Percentiles rank a stretch among this genome's conserved stretches.
Conservation (phyloP, 805 yeast genomes). For the Ogataea thermomethanolica region DNA sequence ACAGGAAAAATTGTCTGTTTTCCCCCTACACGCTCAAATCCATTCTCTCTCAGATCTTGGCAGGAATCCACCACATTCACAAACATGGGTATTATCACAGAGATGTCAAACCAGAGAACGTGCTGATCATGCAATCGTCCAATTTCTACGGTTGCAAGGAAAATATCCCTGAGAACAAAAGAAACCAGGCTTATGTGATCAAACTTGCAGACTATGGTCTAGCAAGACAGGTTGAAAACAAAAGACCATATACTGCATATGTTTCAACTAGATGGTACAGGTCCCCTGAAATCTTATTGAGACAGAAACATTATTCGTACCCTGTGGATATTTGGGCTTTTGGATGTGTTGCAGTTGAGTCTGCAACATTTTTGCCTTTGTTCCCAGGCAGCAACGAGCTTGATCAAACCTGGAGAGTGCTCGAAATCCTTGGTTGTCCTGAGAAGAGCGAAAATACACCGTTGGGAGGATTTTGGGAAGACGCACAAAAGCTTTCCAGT, state of each 20-base stretch:
- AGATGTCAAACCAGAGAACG: slow-evolving; percentile 92
- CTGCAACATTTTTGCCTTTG: slow-evolving; percentile 68
- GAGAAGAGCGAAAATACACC: slow-evolving; percentile 35
- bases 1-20: slow-evolving; percentile 51
- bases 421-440: slow-evolving; percentile 75
- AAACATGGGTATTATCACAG: slow-evolving; percentile 68
- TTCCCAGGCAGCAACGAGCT: slow-evolving; percentile 80
- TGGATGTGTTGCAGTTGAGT: slow-evolving; percentile 73
- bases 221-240: slow-evolving; percentile 56
- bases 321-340: slow-evolving; percentile 87
- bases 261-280: slow-evolving; percentile 87
- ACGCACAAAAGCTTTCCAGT: slow-evolving; percentile 50
- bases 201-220: slow-evolving; percentile 81
- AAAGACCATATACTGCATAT: slow-evolving; percentile 63
- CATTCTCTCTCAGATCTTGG: slow-evolving; percentile 65
- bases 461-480: slow-evolving; percentile 73
- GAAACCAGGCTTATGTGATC: slow-evolving; percentile 50
- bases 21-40: slow-evolving; percentile 59
- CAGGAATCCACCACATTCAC: slow-evolving; percentile 83
- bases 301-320: slow-evolving; percentile 57
- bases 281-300: slow-evolving; percentile 72
- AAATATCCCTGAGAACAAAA: slow-evolving; percentile 39
- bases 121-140: slow-evolving; percentile 60
- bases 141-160: slow-evolving; percentile 47
- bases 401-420: slow-evolving; percentile 72